A percentile compares a stretch with the other conserved stretches of the same genome.
Conservation (phyloP, 2,329 filamentous ascomycete genomes). For the Colletotrichum sp. region DNA sequence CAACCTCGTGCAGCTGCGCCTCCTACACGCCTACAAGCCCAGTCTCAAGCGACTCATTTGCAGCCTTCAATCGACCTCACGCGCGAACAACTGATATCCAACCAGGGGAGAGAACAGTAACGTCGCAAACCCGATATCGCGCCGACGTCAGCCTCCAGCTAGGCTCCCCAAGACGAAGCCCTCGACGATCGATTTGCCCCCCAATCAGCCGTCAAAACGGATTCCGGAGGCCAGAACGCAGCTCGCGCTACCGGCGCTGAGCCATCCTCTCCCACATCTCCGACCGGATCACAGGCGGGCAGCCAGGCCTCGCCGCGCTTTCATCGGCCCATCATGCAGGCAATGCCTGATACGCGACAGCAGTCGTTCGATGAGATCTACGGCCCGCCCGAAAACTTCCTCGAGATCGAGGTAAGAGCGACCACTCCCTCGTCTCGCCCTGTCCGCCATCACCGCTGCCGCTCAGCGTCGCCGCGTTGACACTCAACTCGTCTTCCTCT, state of each 20-base stretch:
- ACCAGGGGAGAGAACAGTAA: not conserved
- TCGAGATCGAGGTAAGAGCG: conserved; percentile 86
- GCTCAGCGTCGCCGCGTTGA: not conserved
- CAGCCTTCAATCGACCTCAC: not conserved
- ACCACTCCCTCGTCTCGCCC: not conserved
- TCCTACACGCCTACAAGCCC: not conserved
- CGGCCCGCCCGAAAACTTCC: conserved; percentile 96
- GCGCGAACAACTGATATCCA: not conserved
- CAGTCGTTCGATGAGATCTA: conserved; percentile 99
- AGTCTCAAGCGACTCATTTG: not conserved
- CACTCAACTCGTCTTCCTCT: not conserved
- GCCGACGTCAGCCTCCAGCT: not conserved
- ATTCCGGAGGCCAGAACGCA: conserved; percentile 41
- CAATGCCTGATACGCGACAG: conserved; percentile 76
- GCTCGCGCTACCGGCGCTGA: conserved; percentile 36
- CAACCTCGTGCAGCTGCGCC: not conserved
- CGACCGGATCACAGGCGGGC: conserved; percentile 23
- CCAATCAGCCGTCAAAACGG: conserved; percentile 45
- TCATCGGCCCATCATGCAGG: conserved; percentile 65
- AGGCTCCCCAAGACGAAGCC: not conserved
- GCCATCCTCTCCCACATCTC: conserved; percentile 26
- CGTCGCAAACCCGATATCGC: not conserved
- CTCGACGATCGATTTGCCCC: not conserved
- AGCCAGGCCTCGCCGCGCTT: conserved; percentile 36
- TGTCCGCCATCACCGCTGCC: not conserved